These are phyloP conservation scores for Chaetomium tenue DNA, from an alignment of 495 filamentous ascomycete species.

Conservation along the genomic window DNA sequence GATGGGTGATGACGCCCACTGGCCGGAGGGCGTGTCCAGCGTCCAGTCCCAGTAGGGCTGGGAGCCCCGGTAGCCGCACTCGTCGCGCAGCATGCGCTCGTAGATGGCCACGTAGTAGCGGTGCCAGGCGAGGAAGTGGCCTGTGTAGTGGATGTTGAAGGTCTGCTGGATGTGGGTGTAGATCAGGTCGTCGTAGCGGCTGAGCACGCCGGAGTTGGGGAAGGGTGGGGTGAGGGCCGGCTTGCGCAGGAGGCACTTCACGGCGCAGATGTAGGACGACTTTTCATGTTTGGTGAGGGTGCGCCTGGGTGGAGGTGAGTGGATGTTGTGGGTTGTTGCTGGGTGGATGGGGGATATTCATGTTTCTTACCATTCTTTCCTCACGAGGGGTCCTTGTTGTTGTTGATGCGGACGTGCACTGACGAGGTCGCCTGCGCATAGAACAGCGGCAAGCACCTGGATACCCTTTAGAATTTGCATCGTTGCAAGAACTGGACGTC, in stretches of 20 bases:
- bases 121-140: conserved; percentile 46
- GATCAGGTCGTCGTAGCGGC: conserved; percentile 42
- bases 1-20: conserved; percentile 35
- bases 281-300: conserved; percentile 25
- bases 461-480: conserved; percentile 4
- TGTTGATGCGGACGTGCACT: conserved; percentile 2
- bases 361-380: conserved; percentile 25
- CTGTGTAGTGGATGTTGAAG: conserved; percentile 38
- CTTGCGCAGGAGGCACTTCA: conserved; percentile 27
- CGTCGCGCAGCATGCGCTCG: conserved; percentile 39
- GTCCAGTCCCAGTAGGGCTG: conserved; percentile 48
- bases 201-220: conserved; percentile 24
- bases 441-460: conserved; percentile 1
- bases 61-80: conserved; percentile 41
- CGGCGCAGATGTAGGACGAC: conserved; percentile 16
- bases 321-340: neutral
- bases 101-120: conserved; percentile 40
- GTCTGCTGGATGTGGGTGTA: conserved; percentile 44
- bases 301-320: conserved; percentile 16
- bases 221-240: conserved; percentile 24
- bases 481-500: neutral
- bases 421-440: conserved; percentile 3
- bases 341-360: neutral
- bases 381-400: conserved; percentile 10
- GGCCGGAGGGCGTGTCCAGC: conserved; percentile 33